phyloP scores from a whole-genome alignment of 2,329 filamentous ascomycete genomes.

The Periconia macrospinosa region DNA sequence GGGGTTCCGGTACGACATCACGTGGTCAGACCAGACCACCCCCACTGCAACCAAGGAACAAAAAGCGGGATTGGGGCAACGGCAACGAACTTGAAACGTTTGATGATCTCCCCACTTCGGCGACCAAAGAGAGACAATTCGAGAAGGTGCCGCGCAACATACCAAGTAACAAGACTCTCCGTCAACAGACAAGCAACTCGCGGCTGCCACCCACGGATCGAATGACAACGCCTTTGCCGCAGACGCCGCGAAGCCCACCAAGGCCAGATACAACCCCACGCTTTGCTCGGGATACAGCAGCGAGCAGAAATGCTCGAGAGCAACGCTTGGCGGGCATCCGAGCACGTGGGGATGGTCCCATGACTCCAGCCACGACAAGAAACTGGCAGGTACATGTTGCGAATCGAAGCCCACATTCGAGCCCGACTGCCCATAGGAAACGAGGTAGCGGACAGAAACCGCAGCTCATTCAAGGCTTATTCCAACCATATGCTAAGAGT shows the following conservation, averaged over 20 bases:
- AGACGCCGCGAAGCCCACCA: constrained; percentile 59
- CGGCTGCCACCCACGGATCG: constrained; percentile 47
- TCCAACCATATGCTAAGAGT: constrained; percentile 79
- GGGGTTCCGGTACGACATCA: constrained; percentile 53
- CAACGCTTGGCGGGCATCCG: constrained; percentile 55
- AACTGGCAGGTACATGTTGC: constrained; percentile 63
- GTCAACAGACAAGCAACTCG: constrained; percentile 53
- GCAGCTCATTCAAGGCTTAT: constrained; percentile 84
- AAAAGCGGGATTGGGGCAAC: constrained; percentile 69
- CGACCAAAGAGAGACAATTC: constrained; percentile 76
- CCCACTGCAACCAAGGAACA: constrained; percentile 23
- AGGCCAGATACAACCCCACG: constrained; percentile 59
- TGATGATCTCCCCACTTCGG: constrained; percentile 91
- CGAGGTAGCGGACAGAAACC: constrained; percentile 68
- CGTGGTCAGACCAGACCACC: constrained; percentile 61
- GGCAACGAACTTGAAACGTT: constrained; percentile 91
- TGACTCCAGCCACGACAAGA: constrained; percentile 53
- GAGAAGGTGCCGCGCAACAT: constrained; percentile 75
- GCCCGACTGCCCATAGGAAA: constrained; percentile 52
- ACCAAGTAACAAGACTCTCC: constrained; percentile 66
- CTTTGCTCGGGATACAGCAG: constrained; percentile 68
- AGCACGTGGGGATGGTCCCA: constrained; percentile 51
- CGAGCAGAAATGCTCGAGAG: constrained; percentile 66
- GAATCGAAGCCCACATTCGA: constrained; percentile 54
- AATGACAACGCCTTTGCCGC: constrained; percentile 50